A percentile compares a stretch with the other conserved stretches of the same genome.
These are phyloP conservation scores for Cardiospermum halicacabum DNA, from an alignment of 345 rosid genomes.

Conservation along the genomic window DNA sequence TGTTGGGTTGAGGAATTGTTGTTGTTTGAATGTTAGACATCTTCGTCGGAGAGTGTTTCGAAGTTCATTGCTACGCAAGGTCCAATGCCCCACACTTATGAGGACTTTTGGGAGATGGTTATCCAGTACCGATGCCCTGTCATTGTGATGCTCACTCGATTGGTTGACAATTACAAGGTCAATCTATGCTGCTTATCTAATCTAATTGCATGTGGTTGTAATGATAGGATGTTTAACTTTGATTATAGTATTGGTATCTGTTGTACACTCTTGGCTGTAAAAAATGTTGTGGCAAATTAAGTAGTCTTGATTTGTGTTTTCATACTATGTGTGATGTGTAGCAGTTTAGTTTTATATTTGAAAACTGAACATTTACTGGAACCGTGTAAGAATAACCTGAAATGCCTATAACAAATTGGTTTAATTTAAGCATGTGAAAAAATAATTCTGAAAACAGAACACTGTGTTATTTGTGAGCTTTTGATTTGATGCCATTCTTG, in stretches of 20 bases:
- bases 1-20: neutral
- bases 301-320: neutral
- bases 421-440: too few relatives aligned
- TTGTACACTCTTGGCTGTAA: neutral
- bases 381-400: too few relatives aligned
- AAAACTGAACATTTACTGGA: neutral
- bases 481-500: neutral
- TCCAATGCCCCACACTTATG: slow-evolving; percentile 64
- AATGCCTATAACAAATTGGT: too few relatives aligned
- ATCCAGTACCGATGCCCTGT: slow-evolving; percentile 71
- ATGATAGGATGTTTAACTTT: too few relatives aligned
- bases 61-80: slow-evolving; percentile 91
- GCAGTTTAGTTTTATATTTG: neutral
- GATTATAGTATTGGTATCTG: too few relatives aligned
- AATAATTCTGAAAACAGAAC: too few relatives aligned
- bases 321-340: neutral
- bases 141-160: slow-evolving; percentile 82
- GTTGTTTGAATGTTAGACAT: slow-evolving; percentile 43
- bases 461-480: neutral
- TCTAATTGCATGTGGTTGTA: too few relatives aligned
- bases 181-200: slow-evolving; percentile 25
- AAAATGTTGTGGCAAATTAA: neutral
- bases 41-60: slow-evolving; percentile 54
- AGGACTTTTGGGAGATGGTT: slow-evolving; percentile 97
- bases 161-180: slow-evolving; percentile 74